Conservation (phyloP, 1,139 yeast genomes). For the Protomyces lactucae-debilis region DNA sequence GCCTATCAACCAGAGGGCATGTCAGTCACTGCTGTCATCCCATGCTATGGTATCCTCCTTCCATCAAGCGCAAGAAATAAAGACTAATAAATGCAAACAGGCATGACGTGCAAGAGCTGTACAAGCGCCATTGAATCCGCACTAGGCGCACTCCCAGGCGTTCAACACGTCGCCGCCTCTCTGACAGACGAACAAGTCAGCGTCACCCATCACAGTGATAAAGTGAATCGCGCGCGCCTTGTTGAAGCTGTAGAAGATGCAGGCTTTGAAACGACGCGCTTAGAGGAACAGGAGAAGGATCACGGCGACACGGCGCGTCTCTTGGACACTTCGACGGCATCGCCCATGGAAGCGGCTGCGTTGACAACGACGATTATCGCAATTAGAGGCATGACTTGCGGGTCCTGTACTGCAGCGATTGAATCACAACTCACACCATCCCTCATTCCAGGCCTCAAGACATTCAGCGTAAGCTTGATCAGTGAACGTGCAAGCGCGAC, state of each 20-base stretch:
- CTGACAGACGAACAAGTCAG: constrained; percentile 67
- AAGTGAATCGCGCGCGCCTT: background rate
- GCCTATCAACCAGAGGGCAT: background rate
- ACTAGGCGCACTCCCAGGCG: constrained; percentile 49
- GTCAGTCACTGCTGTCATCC: background rate
- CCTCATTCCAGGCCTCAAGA: constrained; percentile 7
- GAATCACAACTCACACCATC: constrained; percentile 46
- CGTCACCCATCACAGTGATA: constrained; percentile 46
- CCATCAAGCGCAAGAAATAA: background rate
- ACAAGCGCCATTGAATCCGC: constrained; percentile 58
- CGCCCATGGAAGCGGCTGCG: background rate
- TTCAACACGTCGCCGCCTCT: constrained; percentile 54
- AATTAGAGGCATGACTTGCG: constrained; percentile 79
- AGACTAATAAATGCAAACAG: constrained; percentile 38
- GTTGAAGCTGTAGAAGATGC: constrained; percentile 19
- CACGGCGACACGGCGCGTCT: too few species aligned
- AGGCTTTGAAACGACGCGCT: constrained; percentile 11
- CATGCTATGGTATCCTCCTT: background rate
- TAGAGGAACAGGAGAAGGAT: background rate
- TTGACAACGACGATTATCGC: constrained; percentile 12
- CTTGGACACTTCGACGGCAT: background rate
- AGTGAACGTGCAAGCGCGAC: constrained; percentile 19
- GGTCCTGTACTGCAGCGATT: constrained; percentile 68
- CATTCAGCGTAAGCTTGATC: constrained; percentile 7
- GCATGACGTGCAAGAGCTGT: constrained; percentile 91